These are phyloP conservation scores for Metschnikowia bowlesiae DNA, from an alignment of 805 yeast species.

Conservation along the genomic window DNA sequence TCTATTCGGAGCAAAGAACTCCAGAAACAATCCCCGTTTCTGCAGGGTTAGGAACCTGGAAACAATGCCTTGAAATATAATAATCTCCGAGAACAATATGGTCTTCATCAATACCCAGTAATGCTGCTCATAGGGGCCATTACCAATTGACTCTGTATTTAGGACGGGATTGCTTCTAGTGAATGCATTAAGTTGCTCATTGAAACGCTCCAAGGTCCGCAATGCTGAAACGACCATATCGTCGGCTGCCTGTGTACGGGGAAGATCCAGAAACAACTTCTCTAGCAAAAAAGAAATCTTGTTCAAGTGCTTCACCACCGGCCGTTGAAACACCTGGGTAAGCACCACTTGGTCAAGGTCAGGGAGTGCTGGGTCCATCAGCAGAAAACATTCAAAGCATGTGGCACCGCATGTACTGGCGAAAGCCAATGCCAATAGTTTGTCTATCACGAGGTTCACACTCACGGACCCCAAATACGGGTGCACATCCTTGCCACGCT, in stretches of 20 bases:
- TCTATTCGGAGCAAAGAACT: constrained; percentile 16
- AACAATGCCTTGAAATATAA: constrained; percentile 48
- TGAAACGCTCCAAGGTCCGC: constrained; percentile 25
- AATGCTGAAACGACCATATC: constrained; percentile 20
- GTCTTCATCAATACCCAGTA: constrained; percentile 39
- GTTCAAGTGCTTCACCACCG: constrained; percentile 47
- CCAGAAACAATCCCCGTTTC: constrained; percentile 10
- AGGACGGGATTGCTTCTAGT: constrained; percentile 15
- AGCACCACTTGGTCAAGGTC: constrained; percentile 11
- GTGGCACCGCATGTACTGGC: constrained; percentile 12
- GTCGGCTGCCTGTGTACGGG: constrained; percentile 11
- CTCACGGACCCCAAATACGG: constrained; percentile 19
- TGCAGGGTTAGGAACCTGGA: constrained; percentile 31
- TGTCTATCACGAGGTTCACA: constrained; percentile 16
- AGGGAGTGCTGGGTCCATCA: constrained; percentile 8
- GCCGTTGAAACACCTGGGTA: constrained; percentile 24
- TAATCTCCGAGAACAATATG: constrained; percentile 43
- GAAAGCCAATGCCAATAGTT: constrained; percentile 19
- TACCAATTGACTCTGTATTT: constrained; percentile 8
- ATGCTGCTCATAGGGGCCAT: constrained; percentile 16
- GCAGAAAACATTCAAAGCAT: constrained; percentile 19
- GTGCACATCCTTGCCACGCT: constrained; percentile 21
- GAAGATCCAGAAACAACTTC: constrained; percentile 22
- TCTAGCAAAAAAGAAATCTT: constrained; percentile 45
- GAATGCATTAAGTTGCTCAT: constrained; percentile 18